Percentiles rank a stretch among this genome's conserved stretches.
Conservation (phyloP, 139 green algal species). For the Desmodesmus armatus region DNA sequence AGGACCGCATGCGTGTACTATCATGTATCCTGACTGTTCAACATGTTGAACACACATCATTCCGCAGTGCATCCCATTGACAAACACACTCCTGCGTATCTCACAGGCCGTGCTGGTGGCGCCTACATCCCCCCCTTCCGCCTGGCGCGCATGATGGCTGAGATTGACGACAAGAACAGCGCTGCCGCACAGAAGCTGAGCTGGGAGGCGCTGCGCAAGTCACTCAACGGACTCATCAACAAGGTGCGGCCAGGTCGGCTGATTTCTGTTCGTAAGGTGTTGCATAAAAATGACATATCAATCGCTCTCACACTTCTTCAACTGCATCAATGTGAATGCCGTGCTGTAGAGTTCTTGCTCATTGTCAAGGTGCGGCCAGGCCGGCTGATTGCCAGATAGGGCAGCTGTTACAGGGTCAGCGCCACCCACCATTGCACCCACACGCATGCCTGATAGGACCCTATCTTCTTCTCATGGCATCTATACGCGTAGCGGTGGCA, state of each 20-base stretch:
- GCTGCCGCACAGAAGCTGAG: slow-evolving; percentile 91
- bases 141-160: slow-evolving; percentile 94
- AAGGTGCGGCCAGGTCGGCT: slow-evolving; percentile 70
- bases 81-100: slow-evolving; percentile 13
- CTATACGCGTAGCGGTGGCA: too few species aligned
- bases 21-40: not conserved
- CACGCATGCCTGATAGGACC: too few species aligned
- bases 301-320: too few species aligned
- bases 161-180: slow-evolving; percentile 71
- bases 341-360: too few species aligned
- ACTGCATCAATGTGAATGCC: too few species aligned
- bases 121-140: slow-evolving; percentile 99
- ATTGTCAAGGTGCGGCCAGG: slow-evolving; percentile 93
- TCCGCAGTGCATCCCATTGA: not conserved
- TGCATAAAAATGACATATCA: too few species aligned
- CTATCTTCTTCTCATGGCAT: too few species aligned
- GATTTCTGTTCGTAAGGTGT: too few species aligned
- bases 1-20: not conserved
- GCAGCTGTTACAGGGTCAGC: too few species aligned
- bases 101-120: slow-evolving; percentile 81
- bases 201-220: slow-evolving; percentile 91
- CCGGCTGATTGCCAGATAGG: too few species aligned
- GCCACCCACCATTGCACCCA: too few species aligned
- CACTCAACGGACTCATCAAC: slow-evolving; percentile 99
- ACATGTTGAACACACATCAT: too few species aligned